phyloP scores from a whole-genome alignment of 768 basidiomycete genomes.

The Amanita rimosa region DNA sequence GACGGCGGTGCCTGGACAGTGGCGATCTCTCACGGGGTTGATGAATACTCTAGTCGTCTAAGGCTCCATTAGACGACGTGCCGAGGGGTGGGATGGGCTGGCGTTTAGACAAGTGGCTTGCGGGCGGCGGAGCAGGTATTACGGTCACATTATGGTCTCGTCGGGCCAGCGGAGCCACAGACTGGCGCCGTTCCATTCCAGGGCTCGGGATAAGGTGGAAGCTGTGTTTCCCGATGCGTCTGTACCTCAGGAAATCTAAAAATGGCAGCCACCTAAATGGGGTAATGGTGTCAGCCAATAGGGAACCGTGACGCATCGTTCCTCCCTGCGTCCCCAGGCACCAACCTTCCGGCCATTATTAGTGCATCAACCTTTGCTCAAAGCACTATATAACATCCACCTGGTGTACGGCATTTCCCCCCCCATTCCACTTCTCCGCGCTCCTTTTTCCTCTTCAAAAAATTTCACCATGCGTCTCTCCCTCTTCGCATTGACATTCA shows the following conservation, averaged over 20 bases:
- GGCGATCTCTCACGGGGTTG: not conserved
- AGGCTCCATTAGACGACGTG: too few species aligned
- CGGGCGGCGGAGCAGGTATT: too few species aligned
- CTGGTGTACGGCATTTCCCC: not conserved
- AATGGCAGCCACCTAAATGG: not conserved
- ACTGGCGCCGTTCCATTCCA: too few species aligned
- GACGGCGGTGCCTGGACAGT: not conserved
- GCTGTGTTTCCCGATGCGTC: slow-evolving; percentile 1
- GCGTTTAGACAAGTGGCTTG: too few species aligned
- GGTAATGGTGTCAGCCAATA: not conserved
- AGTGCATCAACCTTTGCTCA: not conserved
- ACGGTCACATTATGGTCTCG: too few species aligned
- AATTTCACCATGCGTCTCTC: not conserved
- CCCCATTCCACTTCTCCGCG: too few species aligned
- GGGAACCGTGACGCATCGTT: not conserved
- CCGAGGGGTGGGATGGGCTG: too few species aligned
- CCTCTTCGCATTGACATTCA: not conserved
- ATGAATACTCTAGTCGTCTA: too few species aligned
- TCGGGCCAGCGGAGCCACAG: too few species aligned
- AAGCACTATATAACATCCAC: not conserved
- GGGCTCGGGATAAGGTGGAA: not conserved
- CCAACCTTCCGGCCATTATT: not conserved
- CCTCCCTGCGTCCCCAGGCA: slow-evolving; percentile 1
- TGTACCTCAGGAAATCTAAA: not conserved
- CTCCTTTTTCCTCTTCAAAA: not conserved